These are phyloP conservation scores for Thecamonas trahens DNA, from an alignment of 78 protist genomes.

Conservation along the genomic window DNA sequence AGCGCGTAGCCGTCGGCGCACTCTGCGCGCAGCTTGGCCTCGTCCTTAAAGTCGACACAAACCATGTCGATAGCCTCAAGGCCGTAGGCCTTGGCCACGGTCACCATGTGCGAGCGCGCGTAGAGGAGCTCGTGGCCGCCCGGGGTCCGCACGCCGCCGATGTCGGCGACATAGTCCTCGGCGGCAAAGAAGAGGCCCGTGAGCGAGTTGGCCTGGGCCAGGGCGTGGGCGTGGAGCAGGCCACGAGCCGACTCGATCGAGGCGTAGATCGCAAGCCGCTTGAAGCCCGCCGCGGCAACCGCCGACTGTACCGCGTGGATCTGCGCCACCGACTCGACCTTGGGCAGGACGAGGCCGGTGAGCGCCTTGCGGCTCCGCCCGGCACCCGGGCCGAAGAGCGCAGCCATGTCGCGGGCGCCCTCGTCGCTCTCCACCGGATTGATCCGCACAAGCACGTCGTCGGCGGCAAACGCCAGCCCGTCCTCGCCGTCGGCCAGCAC, in stretches of 20 bases:
- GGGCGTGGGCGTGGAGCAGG: no score
- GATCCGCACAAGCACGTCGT: not conserved
- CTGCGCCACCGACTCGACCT: not conserved
- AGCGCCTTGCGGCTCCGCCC: not conserved
- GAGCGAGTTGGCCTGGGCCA: not conserved
- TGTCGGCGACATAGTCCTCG: conserved; percentile 11
- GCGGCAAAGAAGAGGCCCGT: not conserved
- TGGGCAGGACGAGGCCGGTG: not conserved
- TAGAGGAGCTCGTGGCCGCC: not conserved
- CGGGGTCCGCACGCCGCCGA: not conserved
- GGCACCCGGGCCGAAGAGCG: no score
- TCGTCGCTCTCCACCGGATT: not conserved
- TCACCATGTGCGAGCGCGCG: not conserved
- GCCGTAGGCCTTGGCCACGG: not conserved
- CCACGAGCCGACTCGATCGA: no score
- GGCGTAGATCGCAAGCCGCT: no score
- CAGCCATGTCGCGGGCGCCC: no score
- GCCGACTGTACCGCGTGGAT: not conserved
- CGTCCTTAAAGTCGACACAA: not conserved
- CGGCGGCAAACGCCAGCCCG: not conserved
- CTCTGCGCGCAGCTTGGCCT: not conserved
- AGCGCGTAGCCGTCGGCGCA: not conserved
- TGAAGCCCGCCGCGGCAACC: not conserved
- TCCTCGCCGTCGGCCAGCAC: not conserved
- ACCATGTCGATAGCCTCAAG: conserved; percentile 12